Evolutionary conservation across 495 filamentous ascomycete species (phyloP).

Genomic region (Penicillium simplicissimum): DNA sequence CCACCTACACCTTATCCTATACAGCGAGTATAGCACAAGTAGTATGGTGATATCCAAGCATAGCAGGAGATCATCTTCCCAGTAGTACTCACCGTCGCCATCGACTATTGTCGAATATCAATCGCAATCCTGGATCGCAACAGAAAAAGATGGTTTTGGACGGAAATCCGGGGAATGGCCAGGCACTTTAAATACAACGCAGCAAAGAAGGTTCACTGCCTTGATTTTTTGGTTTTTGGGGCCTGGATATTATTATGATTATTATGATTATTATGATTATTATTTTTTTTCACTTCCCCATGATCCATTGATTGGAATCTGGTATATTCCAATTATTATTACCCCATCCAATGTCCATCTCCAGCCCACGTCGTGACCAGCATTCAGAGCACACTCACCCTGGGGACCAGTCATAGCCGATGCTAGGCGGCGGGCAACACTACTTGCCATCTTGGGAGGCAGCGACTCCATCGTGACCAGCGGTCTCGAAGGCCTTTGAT

Average conservation of each 20-base stretch:
- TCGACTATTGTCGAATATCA: conserved; percentile 11
- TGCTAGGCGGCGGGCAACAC: conserved; percentile 19
- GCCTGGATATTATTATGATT: neutral
- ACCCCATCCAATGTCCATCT: conserved; percentile 7
- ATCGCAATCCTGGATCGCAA: conserved; percentile 8
- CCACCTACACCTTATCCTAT: neutral
- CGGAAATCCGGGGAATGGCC: conserved; percentile 28
- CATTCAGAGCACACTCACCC: neutral
- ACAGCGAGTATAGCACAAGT: neutral
- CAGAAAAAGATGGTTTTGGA: conserved; percentile 2
- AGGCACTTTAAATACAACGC: conserved; percentile 17
- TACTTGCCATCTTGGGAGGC: neutral
- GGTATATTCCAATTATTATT: conserved; percentile 6
- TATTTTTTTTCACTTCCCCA: conserved; percentile 1
- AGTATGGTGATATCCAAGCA: neutral
- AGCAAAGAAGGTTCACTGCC: neutral
- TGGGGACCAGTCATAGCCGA: conserved; percentile 25
- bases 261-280: neutral
- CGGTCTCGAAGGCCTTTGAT: conserved; percentile 27
- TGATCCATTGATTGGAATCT: neutral
- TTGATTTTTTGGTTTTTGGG: conserved; percentile 8
- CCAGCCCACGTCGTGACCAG: neutral
- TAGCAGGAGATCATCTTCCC: neutral
- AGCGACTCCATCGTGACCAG: conserved; percentile 15
- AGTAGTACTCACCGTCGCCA: conserved; percentile 19